Conservation (phyloP, 176 grass and related monocot species). For the Phoenix roebelenii region DNA sequence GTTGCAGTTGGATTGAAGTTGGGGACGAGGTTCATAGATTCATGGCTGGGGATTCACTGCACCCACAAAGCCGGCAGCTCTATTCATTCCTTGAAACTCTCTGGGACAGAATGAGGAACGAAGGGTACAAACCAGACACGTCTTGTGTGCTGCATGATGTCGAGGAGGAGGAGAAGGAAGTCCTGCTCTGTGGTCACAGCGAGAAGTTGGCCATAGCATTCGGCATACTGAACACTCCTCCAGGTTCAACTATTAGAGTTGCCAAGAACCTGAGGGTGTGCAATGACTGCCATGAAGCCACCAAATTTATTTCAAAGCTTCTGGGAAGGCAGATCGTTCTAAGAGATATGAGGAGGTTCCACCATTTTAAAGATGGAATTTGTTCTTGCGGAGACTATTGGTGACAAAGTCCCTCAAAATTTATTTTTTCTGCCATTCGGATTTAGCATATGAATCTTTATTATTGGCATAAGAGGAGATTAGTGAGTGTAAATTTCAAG, state of each 20-base stretch:
- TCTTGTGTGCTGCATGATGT: constrained; percentile 81
- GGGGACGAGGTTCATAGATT: constrained; percentile 57
- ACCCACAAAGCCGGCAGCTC: constrained; percentile 53
- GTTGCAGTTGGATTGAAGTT: constrained; percentile 78
- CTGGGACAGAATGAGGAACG: constrained; percentile 64
- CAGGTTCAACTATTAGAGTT: constrained; percentile 55
- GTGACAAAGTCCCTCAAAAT: constrained; percentile 19
- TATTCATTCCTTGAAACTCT: constrained; percentile 48
- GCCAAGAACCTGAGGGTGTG: constrained; percentile 94
- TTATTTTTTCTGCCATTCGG: no score
- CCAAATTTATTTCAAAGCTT: constrained; percentile 81
- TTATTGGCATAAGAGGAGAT: no score
- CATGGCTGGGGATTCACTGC: constrained; percentile 56
- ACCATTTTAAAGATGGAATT: constrained; percentile 62
- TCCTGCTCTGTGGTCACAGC: constrained; percentile 57
- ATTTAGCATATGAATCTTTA: no score
- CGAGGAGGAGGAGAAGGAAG: constrained; percentile 50
- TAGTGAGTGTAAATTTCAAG: no score
- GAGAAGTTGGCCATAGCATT: constrained; percentile 92
- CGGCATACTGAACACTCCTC: constrained; percentile 48
- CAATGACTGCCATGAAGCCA: constrained; percentile 82
- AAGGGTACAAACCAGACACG: constrained; percentile 66
- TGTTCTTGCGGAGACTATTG: constrained; percentile 89
- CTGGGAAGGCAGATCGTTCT: constrained; percentile 62
- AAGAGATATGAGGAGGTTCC: constrained; percentile 68